Base-by-base conservation (phyloP, 2,329 filamentous ascomycete species). In the Xylogone sp. region DNA sequence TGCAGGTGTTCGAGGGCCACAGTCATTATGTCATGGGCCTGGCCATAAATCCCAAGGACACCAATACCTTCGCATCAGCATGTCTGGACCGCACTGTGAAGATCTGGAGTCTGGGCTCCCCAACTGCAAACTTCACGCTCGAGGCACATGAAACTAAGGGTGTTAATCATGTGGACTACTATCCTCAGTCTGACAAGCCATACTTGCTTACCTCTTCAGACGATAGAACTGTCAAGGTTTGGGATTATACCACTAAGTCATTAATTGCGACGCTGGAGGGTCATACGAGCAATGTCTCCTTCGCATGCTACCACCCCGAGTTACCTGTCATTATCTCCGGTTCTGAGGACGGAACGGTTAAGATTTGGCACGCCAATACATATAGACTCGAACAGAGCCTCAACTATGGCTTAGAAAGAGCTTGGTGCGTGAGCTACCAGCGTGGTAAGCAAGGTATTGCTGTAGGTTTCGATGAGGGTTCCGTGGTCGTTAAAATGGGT, bases 171-270 rank as follows among this genome's bases (percentile, higher is more conserved):
- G 92, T 99, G 62, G 94, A 99, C 67, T 99, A 87, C 73, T 87
- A 87, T 65, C 84, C 84, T 10, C 83, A 86, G 64, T 84, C 83
- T 60, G 84, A 87, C 66, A 87, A 87, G 69, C 84, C 84, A 21
- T 97, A 99, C 67, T 85, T 99, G 44, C 85, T 99, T 57, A 99
- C 94, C 21, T 97, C 93, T 13, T 96, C 91, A 7, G 94, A 99
- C 69, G 94, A 97, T 71, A 85, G 90, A 63, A 97, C 93, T 1
- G 90, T 97, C 63, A 97, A 97, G 78, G 84, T 99, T 50, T 99
- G 94, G 93, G 94, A 99, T 68, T 97, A 99, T 76, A 97, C 93
- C 12, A 97, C 92, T 46, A 99, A 99, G 74, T 94, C 91, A 12
- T 78, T 97, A 59, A 97, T 97, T 67, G 94, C 94, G 24, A 97